phyloP scores from a whole-genome alignment of 202 grass and related monocot genomes.

The Dendrocalamus latiflorus region DNA sequence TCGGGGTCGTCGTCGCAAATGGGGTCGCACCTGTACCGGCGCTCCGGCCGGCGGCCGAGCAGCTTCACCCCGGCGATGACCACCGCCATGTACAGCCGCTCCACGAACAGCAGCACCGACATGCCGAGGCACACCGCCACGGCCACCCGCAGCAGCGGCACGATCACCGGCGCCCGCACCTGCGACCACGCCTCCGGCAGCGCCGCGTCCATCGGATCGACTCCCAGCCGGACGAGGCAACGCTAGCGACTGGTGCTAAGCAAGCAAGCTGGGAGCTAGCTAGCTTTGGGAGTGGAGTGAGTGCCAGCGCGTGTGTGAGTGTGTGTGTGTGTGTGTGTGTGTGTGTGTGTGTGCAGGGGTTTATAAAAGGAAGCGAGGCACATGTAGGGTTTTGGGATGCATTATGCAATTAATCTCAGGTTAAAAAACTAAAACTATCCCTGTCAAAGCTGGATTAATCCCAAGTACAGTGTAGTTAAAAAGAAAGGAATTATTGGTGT shows the following conservation, averaged over 20 bases:
- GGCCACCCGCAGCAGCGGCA: constrained; percentile 61
- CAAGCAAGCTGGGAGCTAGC: background rate
- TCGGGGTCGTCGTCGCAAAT: constrained; percentile 62
- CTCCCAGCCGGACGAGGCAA: background rate
- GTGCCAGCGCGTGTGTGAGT: too few relatives aligned
- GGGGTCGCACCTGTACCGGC: constrained; percentile 64
- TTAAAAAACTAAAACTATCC: background rate
- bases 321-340: too few relatives aligned
- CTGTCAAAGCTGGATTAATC: background rate
- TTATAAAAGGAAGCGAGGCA: constrained; percentile 14
- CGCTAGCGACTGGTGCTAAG: too few relatives aligned
- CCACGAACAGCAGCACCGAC: constrained; percentile 74
- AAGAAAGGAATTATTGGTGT: background rate
- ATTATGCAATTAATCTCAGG: background rate
- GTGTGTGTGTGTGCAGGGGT: background rate
- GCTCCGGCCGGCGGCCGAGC: constrained; percentile 46
- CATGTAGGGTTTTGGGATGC: constrained; percentile 13
- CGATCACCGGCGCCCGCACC: constrained; percentile 96
- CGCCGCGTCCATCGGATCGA: constrained; percentile 19
- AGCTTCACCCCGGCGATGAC: too few relatives aligned
- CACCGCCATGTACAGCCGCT: too few relatives aligned
- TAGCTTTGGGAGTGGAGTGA: background rate
- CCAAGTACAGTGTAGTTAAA: background rate
- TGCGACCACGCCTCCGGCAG: constrained; percentile 80
- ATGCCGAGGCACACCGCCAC: constrained; percentile 69